phyloP scores from a whole-genome alignment of 23 red algal genomes.

The Agarophyton chilense region DNA sequence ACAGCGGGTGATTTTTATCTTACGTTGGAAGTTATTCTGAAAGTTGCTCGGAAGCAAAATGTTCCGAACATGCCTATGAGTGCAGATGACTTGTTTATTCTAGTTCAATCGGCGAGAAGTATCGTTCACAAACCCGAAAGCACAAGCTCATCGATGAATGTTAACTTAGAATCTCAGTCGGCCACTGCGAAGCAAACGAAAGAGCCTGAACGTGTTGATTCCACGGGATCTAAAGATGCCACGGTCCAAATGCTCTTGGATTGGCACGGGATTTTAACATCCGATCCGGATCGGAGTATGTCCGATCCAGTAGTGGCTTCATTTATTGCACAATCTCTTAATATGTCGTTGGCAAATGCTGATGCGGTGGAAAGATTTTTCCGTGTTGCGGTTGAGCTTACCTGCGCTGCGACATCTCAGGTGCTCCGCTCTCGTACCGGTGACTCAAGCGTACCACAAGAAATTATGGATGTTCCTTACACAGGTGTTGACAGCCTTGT shows the following conservation, averaged over 20 bases:
- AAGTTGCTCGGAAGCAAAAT: conserved; percentile 55
- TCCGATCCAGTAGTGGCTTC: conserved; percentile 41
- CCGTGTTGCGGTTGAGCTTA: conserved; percentile 58
- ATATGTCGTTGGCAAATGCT: conserved; percentile 3
- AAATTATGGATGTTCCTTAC: conserved; percentile 36
- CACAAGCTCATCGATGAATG: neutral
- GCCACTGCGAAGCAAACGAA: conserved; percentile 2
- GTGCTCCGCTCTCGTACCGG: conserved; percentile 13
- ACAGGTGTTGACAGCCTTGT: conserved; percentile 49
- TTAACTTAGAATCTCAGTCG: neutral
- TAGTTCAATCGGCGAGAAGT: conserved; percentile 52
- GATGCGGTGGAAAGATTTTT: conserved; percentile 54
- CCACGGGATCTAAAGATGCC: conserved; percentile 27
- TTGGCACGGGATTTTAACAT: conserved; percentile 63
- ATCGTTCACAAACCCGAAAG: conserved; percentile 31
- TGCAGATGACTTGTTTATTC: conserved; percentile 56
- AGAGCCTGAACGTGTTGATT: conserved; percentile 30
- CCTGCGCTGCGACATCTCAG: conserved; percentile 18
- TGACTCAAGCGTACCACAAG: neutral
- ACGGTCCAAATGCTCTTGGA: conserved; percentile 41
- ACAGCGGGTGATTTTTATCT: conserved; percentile 77
- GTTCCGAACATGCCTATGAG: conserved; percentile 11
- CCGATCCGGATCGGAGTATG: conserved; percentile 24
- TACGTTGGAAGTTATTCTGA: conserved; percentile 73
- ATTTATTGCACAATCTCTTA: conserved; percentile 30